Evolutionary conservation across 768 basidiomycete genomes (phyloP).

Genomic region (Lyophyllum semitale): DNA sequence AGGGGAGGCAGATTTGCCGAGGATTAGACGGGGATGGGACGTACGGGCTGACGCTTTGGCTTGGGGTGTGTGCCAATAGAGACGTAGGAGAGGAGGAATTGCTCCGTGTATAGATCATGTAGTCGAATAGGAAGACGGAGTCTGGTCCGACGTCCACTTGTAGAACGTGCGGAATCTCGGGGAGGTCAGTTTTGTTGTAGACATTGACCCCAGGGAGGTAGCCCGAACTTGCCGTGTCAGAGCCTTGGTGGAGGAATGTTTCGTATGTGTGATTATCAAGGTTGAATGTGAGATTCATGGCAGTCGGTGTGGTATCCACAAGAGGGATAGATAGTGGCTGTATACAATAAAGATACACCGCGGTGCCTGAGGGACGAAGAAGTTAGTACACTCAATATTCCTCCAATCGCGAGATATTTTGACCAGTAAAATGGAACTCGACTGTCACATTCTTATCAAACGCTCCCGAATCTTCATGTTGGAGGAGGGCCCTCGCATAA

Average conservation of each 20-base stretch:
- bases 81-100: conserved; percentile 1
- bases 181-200: conserved; percentile 34
- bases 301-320: conserved; percentile 31
- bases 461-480: conserved; percentile 28
- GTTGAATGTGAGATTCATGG: conserved; percentile 45
- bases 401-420: conserved; percentile 5
- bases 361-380: conserved; percentile 38
- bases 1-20: conserved; percentile 21
- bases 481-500: conserved; percentile 1
- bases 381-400: not conserved
- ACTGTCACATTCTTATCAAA: conserved; percentile 33
- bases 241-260: conserved; percentile 30
- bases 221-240: conserved; percentile 21
- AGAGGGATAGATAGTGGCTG: conserved; percentile 28
- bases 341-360: conserved; percentile 47
- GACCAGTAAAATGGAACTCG: conserved; percentile 48
- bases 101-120: conserved; percentile 39
- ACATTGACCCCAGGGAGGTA: conserved; percentile 37
- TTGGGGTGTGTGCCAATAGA: conserved; percentile 22
- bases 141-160: conserved; percentile 42
- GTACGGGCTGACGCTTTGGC: conserved; percentile 29
- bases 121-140: conserved; percentile 52
- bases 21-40: conserved; percentile 34
- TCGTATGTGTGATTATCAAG: conserved; percentile 37
- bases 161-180: conserved; percentile 42